Evolutionary conservation across 768 basidiomycete species (phyloP).

Genomic region (Punctularia strigosozonata): DNA sequence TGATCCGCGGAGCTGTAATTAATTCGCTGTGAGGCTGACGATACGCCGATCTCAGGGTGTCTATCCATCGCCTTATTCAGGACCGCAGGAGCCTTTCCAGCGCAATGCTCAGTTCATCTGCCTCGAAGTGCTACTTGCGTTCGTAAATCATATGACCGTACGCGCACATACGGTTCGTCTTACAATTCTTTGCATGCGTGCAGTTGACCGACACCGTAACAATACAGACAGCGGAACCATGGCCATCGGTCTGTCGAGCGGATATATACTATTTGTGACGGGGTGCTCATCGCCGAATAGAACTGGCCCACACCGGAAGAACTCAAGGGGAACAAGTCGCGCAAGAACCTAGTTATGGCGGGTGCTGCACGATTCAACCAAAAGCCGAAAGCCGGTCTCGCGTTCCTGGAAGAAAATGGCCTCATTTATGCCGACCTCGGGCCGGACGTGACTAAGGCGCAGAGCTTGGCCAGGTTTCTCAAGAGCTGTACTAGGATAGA

Average conservation of each 20-base stretch:
- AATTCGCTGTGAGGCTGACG: background rate
- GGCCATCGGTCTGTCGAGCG: constrained; percentile 47
- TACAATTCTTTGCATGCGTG: background rate
- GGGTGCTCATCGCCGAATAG: constrained; percentile 20
- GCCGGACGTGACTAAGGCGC: constrained; percentile 39
- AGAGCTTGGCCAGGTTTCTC: constrained; percentile 75
- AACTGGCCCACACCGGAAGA: constrained; percentile 41
- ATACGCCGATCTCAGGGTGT: constrained; percentile 44
- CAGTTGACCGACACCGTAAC: constrained; percentile 9
- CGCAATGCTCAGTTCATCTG: constrained; percentile 78
- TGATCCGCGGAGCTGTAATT: constrained; percentile 15
- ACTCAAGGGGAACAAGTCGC: constrained; percentile 60
- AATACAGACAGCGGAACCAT: constrained; percentile 32
- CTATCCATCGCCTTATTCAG: constrained; percentile 54
- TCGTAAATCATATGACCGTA: constrained; percentile 79
- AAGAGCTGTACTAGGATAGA: constrained; percentile 79
- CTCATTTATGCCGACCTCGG: constrained; percentile 66
- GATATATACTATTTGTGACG: background rate
- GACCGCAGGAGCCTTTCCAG: constrained; percentile 49
- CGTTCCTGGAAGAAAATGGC: constrained; percentile 89
- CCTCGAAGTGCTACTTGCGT: constrained; percentile 76
- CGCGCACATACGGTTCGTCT: constrained; percentile 40
- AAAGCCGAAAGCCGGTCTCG: constrained; percentile 84
- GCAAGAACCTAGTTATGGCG: constrained; percentile 75
- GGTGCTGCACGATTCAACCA: constrained; percentile 83